Evolutionary conservation across 2,329 filamentous ascomycete species (phyloP), one percentile per base, ranked within the genome.

Genomic region (Akanthomyces dipterigenus): DNA sequence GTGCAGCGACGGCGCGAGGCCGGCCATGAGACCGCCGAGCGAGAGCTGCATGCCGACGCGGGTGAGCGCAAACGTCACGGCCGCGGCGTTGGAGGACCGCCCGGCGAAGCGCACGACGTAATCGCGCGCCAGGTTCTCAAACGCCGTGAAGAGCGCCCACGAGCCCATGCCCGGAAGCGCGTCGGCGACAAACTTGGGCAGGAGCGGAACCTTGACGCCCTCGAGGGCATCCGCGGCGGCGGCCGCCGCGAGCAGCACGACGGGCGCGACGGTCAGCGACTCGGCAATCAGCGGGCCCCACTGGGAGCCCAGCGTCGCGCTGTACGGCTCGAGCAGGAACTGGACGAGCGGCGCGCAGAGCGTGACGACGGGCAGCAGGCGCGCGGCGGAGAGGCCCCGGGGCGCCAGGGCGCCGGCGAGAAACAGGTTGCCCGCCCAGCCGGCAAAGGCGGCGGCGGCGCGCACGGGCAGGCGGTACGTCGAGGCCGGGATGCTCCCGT

Each of bases 211-310:
- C 56, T 87, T 80, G 43, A 85, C 77, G 31, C 78, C 76, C 54
- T 92, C 88, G 48, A 93, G 76, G 43, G 86, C 75, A 55, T 86
- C 84, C 4, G 86, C 80, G 3, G 86, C 83, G 22, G 90, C 69
- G 31, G 85, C 82, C 5, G 86, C 80, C 3, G 86, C 83, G n/a
- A 90, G 69, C n/a, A 82, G 71, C 12, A 88, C 74, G 31, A 92
- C 71, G 1, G 89, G 89, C 59, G 89, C 85, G 68, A 91, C 84
- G 1, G 90, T 93, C 36, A 92, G 69, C 1, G 79, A 71, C 71
- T 96, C 91, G 0, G 88, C 93, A 59, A 91, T 71, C 7, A 92
- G 70, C 1, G 95, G 93, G 0, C 93, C 95, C 70, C 83, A 83
- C 8, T 81, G 77, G 18, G 87, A 85, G 0, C 90, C 90, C 22